Evolutionary conservation across 768 basidiomycete species (phyloP), one percentile per base, ranked within the genome.

Genomic region (Harrya chromipes): DNA sequence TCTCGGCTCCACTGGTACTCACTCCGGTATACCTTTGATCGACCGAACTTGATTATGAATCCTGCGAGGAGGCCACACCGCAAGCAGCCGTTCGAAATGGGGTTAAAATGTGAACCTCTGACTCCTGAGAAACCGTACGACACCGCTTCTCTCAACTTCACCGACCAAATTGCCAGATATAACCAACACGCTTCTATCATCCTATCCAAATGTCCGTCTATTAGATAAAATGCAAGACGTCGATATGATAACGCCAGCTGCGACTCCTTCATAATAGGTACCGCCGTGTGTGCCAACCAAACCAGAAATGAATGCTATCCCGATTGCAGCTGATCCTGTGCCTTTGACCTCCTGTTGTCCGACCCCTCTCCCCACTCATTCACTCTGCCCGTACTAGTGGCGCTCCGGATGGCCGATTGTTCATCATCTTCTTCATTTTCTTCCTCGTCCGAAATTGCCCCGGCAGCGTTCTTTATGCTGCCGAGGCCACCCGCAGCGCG

Each of bases 401-500:
- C 34, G 43, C 53, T 27, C 38, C 9, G 46, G 6, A 37, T 20
- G 12, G 39, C 43, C 35, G 43, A 46, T 39, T 54, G 36, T 21
- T 57, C 55, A 11, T 48, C 65, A 19, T 56, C 55, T 17, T 56
- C 52, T 6, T 49, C 17, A 4, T 65, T 65, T 34, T 67, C 67
- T 34, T 67, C 67, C 37, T 54, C 65, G 35, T 69, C 59, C 39
- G 57, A 54, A 42, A 52, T 27, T 0, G 53, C 21, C 49, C 56
- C 59, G 34, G 51, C 55, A 51, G 54, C 27, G 33, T 52, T 54
- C 59, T 58, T 70, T 35, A 52, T 53, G 43, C 29, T 16, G 10
- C 55, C 59, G 31, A 68, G 51, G 13, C 68, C 67, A 17, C 67
- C 67, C 35, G 79, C 79, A 1, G 80, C 80, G 16, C 86, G 71